Percentiles rank a stretch among this genome's conserved stretches.
phyloP scores from a whole-genome alignment of 495 filamentous ascomycete genomes.

The Peziza echinospora region DNA sequence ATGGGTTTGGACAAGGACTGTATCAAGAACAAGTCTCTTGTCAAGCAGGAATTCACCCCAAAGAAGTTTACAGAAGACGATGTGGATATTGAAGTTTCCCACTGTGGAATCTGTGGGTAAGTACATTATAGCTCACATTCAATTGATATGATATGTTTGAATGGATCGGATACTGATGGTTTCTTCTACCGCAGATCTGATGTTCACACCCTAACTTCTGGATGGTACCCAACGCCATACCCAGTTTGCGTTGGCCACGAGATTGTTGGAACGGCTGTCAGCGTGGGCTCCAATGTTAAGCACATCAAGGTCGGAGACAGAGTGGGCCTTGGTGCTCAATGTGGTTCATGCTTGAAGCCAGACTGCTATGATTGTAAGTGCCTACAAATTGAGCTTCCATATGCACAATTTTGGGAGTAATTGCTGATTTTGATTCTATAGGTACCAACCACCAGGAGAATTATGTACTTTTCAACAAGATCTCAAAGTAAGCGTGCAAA shows the following conservation, averaged over 20 bases:
- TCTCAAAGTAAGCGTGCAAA: no score
- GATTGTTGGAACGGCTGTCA: conserved; percentile 55
- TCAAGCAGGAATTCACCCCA: conserved; percentile 48
- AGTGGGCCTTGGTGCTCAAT: conserved; percentile 71
- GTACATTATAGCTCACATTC: no score
- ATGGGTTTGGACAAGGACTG: conserved; percentile 39
- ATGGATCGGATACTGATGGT: not conserved
- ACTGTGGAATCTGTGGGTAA: conserved; percentile 64
- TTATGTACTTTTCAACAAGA: no score
- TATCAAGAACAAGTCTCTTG: conserved; percentile 41
- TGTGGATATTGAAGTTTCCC: conserved; percentile 54
- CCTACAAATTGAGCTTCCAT: no score
- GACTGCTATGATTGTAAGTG: conserved; percentile 45
- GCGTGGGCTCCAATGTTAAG: conserved; percentile 42
- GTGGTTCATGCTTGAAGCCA: conserved; percentile 38
- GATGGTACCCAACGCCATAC: conserved; percentile 49
- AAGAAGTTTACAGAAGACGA: conserved; percentile 63
- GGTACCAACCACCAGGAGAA: conserved; percentile 21
- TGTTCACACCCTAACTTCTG: conserved; percentile 50
- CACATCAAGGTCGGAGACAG: conserved; percentile 56
- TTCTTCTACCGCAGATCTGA: conserved; percentile 26
- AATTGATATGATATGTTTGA: not conserved
- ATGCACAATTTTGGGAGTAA: no score
- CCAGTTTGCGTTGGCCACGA: conserved; percentile 66
- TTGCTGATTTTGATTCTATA: no score